Conservation (phyloP, 306 rosid species). For the Ziziphus jujuba region DNA sequence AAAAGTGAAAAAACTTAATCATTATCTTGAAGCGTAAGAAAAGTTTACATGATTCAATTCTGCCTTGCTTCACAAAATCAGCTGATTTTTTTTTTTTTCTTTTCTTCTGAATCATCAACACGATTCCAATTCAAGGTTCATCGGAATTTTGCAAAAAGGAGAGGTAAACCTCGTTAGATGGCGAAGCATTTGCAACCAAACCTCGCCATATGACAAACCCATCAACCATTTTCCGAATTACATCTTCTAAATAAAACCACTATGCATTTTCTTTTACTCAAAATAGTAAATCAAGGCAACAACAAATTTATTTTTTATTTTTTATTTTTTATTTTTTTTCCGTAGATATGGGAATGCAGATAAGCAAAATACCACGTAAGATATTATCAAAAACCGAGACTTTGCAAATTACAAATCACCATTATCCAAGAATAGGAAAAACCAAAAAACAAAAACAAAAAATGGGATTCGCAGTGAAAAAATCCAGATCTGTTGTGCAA, state of each 20-base stretch:
- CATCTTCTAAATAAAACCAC: background rate
- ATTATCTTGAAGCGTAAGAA: slow-evolving; percentile 54
- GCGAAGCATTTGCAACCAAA: slow-evolving; percentile 7
- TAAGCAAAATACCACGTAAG: too few species aligned
- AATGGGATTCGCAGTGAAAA: background rate
- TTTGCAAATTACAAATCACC: too few species aligned
- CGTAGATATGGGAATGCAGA: background rate
- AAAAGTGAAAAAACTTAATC: slow-evolving; percentile 30
- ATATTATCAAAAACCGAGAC: too few species aligned
- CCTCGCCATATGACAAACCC: background rate
- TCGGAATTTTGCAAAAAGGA: background rate
- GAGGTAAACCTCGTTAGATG: background rate
- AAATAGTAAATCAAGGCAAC: too few species aligned
- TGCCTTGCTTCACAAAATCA: slow-evolving; percentile 32
- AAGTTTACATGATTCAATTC: slow-evolving; percentile 37
- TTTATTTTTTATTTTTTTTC: too few species aligned
- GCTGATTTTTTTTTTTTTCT: slow-evolving; percentile 26
- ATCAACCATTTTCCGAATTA: background rate
- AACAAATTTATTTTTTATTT: too few species aligned
- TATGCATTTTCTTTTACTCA: background rate
- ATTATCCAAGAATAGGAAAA: slow-evolving; percentile 4
- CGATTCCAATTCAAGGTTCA: slow-evolving; percentile 2
- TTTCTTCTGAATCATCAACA: slow-evolving; percentile 18
- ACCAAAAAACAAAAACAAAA: background rate
- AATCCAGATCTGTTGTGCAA: slow-evolving; percentile 26